A percentile compares a stretch with the other conserved stretches of the same genome.
These are phyloP conservation scores for Trichaptum fuscoviolaceum DNA, from an alignment of 768 basidiomycete species.

Conservation along the genomic window DNA sequence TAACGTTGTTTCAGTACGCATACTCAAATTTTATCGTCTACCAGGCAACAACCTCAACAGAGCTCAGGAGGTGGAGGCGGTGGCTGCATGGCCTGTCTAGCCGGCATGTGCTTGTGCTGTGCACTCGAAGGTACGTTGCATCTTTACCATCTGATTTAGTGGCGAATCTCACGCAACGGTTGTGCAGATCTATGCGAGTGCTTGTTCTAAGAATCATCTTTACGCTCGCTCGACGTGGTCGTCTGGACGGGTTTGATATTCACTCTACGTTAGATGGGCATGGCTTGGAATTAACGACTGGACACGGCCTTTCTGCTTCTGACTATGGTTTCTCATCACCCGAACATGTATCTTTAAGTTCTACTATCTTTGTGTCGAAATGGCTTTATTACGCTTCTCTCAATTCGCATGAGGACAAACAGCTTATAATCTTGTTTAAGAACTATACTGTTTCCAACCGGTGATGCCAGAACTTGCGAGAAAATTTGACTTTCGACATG, in stretches of 20 bases:
- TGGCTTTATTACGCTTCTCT: not conserved
- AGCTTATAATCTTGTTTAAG: not conserved
- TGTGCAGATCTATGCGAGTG: not conserved
- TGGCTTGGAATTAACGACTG: not conserved
- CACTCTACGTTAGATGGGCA: not conserved
- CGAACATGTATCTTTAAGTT: not conserved
- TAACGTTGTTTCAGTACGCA: not conserved
- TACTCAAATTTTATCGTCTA: not conserved
- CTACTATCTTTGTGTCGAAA: not conserved
- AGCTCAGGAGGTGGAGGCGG: conserved; percentile 1
- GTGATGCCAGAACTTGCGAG: not conserved
- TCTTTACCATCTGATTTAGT: not conserved
- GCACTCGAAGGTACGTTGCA: not conserved
- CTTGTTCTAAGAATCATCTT: not conserved
- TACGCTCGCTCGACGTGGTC: not conserved
- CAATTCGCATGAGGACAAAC: not conserved
- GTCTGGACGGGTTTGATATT: not conserved
- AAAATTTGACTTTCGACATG: not conserved
- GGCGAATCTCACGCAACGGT: not conserved
- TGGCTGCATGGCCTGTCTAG: conserved; percentile 1
- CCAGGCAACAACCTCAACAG: conserved; percentile 2
- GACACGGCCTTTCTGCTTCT: not conserved
- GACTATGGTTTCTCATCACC: not conserved
- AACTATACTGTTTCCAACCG: no score
- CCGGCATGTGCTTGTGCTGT: conserved; percentile 3